A percentile compares a stretch with the other conserved stretches of the same genome.
These are phyloP conservation scores for Serpula lacrymans DNA, from an alignment of 768 basidiomycete species.

Conservation along the genomic window DNA sequence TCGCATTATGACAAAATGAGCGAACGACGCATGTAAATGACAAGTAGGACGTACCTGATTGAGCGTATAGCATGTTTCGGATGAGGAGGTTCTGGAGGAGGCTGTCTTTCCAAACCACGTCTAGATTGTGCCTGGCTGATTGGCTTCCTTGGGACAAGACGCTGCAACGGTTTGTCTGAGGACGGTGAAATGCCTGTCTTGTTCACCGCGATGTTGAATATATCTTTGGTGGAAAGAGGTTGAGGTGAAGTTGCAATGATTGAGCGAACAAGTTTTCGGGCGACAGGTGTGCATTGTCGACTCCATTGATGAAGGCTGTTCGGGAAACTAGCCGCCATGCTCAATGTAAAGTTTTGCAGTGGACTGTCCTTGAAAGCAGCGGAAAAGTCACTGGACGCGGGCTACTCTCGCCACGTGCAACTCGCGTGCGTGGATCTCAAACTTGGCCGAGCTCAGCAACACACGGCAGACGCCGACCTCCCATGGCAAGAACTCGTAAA, in stretches of 20 bases:
- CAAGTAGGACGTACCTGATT: conserved; percentile 36
- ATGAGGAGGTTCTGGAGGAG: conserved; percentile 29
- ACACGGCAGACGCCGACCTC: no score
- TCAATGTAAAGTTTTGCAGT: no score
- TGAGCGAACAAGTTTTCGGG: conserved; percentile 14
- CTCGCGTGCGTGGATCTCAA: no score
- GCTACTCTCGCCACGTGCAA: no score
- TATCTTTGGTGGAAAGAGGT: conserved; percentile 24
- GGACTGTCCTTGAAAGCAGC: no score
- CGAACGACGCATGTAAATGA: not conserved
- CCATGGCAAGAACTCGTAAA: conserved; percentile 30
- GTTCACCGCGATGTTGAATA: conserved; percentile 18
- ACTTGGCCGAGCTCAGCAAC: no score
- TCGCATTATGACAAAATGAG: not conserved
- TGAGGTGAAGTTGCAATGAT: conserved; percentile 19
- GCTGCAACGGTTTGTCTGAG: not conserved
- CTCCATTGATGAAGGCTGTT: conserved; percentile 20
- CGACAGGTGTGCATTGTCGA: conserved; percentile 18
- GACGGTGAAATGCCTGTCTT: conserved; percentile 3
- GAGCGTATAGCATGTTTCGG: conserved; percentile 52
- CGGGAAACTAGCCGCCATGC: no score
- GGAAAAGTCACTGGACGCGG: no score
- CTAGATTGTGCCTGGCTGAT: not conserved
- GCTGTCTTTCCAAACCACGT: not conserved
- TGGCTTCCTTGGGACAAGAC: not conserved